A percentile compares a stretch with the other conserved stretches of the same genome.
Conservation (phyloP, 352 stramenopile genomes). For the Phytophthora citrophthora region DNA sequence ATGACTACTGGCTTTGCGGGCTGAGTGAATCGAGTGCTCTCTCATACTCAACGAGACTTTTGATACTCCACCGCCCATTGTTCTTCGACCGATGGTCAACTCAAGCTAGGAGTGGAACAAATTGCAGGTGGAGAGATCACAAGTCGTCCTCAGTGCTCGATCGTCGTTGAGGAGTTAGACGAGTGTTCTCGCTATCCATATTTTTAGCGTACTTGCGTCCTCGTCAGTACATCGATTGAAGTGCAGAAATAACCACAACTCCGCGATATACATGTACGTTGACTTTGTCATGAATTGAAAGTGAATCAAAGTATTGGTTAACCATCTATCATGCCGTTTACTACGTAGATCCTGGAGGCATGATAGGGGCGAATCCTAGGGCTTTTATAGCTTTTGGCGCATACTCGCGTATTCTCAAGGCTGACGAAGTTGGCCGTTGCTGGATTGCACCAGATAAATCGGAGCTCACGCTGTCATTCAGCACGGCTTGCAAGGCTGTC, state of each 20-base stretch:
- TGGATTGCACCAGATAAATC: conserved; percentile 5
- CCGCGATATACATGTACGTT: no score
- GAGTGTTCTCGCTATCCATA: conserved; percentile 10
- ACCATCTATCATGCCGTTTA: neutral
- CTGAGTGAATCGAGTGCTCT: conserved; percentile 2
- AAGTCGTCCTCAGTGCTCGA: conserved; percentile 13
- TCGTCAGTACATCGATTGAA: neutral
- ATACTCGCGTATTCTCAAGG: conserved; percentile 78
- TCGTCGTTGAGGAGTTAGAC: conserved; percentile 14
- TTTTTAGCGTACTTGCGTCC: conserved; percentile 27
- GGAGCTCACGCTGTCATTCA: conserved; percentile 53
- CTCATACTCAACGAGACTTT: conserved; percentile 9
- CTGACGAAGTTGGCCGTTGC: conserved; percentile 52
- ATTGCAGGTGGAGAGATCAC: conserved; percentile 8
- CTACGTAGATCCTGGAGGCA: conserved; percentile 4
- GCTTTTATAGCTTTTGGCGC: conserved; percentile 78
- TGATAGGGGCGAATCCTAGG: conserved; percentile 62
- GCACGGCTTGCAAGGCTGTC: conserved; percentile 65
- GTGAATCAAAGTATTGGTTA: neutral
- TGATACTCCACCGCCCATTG: conserved; percentile 53
- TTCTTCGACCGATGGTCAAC: conserved; percentile 12
- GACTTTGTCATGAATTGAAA: no score
- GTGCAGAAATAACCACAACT: conserved; percentile 9
- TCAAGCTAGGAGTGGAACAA: conserved; percentile 2
- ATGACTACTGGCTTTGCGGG: conserved; percentile 12